Evolutionary conservation across 2,329 filamentous ascomycete species (phyloP).

Genomic region (Ascochyta koolunga): DNA sequence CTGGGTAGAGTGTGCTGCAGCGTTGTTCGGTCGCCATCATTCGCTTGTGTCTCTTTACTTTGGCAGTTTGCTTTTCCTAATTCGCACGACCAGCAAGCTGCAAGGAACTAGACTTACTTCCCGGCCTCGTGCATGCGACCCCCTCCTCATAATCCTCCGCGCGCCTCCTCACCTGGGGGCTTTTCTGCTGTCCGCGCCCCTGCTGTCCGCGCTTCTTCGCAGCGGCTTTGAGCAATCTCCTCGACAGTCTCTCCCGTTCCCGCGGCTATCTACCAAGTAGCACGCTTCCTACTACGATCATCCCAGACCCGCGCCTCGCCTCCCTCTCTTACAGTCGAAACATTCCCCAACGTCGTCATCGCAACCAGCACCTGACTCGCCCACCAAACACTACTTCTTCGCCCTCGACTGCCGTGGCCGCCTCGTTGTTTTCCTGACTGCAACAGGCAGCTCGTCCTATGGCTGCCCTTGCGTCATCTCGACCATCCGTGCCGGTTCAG

Average conservation of each 20-base stretch:
- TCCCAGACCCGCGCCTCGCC: slow-evolving; percentile 14
- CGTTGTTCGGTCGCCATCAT: slow-evolving; percentile 24
- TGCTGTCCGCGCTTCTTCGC: slow-evolving; percentile 12
- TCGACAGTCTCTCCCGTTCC: slow-evolving; percentile 9
- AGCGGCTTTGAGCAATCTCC: slow-evolving; percentile 13
- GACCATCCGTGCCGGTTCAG: slow-evolving; percentile 36
- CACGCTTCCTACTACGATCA: slow-evolving; percentile 5
- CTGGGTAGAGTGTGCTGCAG: slow-evolving; percentile 24
- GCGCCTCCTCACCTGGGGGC: slow-evolving; percentile 22
- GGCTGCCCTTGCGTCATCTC: slow-evolving; percentile 42
- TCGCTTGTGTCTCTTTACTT: slow-evolving; percentile 29
- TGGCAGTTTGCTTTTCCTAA: slow-evolving; percentile 25
- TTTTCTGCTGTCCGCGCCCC: no score
- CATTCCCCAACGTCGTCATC: slow-evolving; percentile 14
- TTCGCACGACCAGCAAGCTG: slow-evolving; percentile 32
- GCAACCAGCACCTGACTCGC: slow-evolving; percentile 10
- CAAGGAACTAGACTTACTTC: slow-evolving; percentile 15
- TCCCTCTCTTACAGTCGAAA: slow-evolving; percentile 11
- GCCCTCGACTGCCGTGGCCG: slow-evolving; percentile 10
- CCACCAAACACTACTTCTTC: neutral
- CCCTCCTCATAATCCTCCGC: slow-evolving; percentile 27
- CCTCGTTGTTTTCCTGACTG: slow-evolving; percentile 14
- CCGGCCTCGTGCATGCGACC: slow-evolving; percentile 31
- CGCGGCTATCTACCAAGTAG: slow-evolving; percentile 16
- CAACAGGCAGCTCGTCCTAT: slow-evolving; percentile 28